Base-by-base conservation (phyloP, 1,284 basidiomycete genomes). In the Flammula alnicola region DNA sequence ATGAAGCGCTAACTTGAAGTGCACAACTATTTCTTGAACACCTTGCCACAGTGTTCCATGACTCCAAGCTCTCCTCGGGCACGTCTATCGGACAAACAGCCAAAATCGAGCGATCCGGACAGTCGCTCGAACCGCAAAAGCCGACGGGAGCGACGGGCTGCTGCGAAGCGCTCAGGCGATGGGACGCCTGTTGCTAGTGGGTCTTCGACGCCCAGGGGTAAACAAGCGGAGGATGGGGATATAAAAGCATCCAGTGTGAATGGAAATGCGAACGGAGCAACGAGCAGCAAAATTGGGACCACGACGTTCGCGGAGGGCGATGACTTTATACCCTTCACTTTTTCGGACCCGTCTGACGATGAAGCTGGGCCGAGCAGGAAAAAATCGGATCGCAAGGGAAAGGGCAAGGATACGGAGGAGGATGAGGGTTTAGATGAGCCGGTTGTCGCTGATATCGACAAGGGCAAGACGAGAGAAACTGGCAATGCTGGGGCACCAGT, bases 321-420 rank as follows among this genome's bases (percentile, higher is more conserved):
- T 37, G 86, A 89, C 56, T 88, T 83, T 60, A 79, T 90, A 56
- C 72, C 80, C 0, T 81, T 89, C 60, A 65, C 58, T 2, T 66
- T 70, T 11, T 63, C 58, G 3, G 64, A 63, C 38, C 52, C 54
- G 7, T 49, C 54, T 41, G 61, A 56, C 10, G 58, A 60, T 8
- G 61, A 55, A 17, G 56, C 50, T 9, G 56, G 45, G 4, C 35
- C 52, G 14, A 57, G 55, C 6, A 55, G 23, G n/a, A 50, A 37
- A 29, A 23, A 29, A 27, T 44, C 39, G 40, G 48, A 51, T 42
- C 27, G 19, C 14, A 57, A 53, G 43, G 57, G 47, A 54, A 65
- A 53, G 44, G 55, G 55, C 25, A 59, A 47, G 41, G 58, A 53
- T 44, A 44, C 44, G 40, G 44, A 57, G 30, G 27, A 47, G 11